Base-by-base conservation (phyloP, 2,329 filamentous ascomycete genomes). In the Periconia macrospinosa region DNA sequence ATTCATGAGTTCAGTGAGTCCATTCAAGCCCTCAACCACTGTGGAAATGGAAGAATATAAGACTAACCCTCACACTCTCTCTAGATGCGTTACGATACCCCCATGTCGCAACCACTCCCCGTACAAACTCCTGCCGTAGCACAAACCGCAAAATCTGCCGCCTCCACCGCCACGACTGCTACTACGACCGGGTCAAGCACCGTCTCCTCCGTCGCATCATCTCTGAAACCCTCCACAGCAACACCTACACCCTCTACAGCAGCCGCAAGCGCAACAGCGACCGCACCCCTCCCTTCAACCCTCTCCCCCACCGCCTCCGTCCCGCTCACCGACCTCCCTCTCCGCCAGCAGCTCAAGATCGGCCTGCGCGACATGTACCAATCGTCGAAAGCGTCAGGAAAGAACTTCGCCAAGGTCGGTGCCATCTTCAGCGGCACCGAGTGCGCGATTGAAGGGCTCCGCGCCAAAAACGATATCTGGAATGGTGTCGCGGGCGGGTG, bases 11-110 rank as follows among this genome's bases (percentile, higher is more conserved):
- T 94, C 90, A 69, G 91, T 96, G 86, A 59, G 88, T 80, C 30
- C 56, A 46, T 50, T 37, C 19, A 20, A 14, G 11, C 15, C 11
- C 11, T n/a, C n/a, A 10, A 37, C 23, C 8, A 27, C 23, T 27
- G 23, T 27, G 23, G 3, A 5, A 27, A 27, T 27, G 8, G 23
- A 8, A 27, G 8, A 8, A 27, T 27, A 8, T 8, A 27, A 27
- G 3, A 27, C 23, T 27, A 27, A 27, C 23, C 3, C 3, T 27
- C 8, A 5, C 5, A 27, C 23, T n/a, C 44, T 17, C 13, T 44
- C 47, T 58, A 96, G 91, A 99, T 99, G 94, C 89, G 91, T 76
- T 99, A 99, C 83, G 94, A 99, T 73, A 97, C 92, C 0, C 90
- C 93, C 54, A 88, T 92, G 76, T 88, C 81, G 37, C 74, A 69